A percentile compares a stretch with the other conserved stretches of the same genome.
Evolutionary conservation across 2,329 filamentous ascomycete genomes (phyloP).

Genomic region (Didymella arachidicola): DNA sequence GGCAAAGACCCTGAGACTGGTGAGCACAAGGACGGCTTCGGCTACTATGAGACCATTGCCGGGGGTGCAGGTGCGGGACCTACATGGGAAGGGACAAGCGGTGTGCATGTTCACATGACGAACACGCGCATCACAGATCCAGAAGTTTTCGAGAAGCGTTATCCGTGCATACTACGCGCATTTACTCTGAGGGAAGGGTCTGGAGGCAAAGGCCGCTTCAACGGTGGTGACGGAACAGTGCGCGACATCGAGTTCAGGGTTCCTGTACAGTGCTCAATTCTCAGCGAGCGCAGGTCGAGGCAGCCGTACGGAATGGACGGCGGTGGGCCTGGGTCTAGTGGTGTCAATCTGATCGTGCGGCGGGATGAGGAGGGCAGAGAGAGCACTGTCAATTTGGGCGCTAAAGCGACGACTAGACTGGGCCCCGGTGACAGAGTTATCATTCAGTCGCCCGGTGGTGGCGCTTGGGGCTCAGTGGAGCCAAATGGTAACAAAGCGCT

Average conservation of each 20-base stretch:
- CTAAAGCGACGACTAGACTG: constrained; percentile 10
- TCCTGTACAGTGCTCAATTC: constrained; percentile 7
- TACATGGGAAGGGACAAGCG: constrained; percentile 12
- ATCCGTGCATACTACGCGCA: constrained; percentile 6
- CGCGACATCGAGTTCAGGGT: constrained; percentile 15
- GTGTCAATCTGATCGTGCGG: constrained; percentile 10
- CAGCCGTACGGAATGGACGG: constrained; percentile 12
- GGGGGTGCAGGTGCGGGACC: constrained; percentile 11
- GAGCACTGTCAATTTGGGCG: constrained; percentile 9
- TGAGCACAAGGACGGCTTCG: constrained; percentile 11
- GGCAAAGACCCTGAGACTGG: constrained; percentile 9
- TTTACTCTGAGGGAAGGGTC: constrained; percentile 4
- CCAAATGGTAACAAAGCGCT: neutral
- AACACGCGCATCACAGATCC: constrained; percentile 15
- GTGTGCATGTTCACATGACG: constrained; percentile 16
- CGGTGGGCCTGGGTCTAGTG: constrained; percentile 3
- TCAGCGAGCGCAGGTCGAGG: constrained; percentile 8
- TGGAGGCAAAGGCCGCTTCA: constrained; percentile 3
- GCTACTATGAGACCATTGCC: constrained; percentile 13
- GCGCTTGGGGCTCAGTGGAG: constrained; percentile 7
- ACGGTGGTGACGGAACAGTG: constrained; percentile 10
- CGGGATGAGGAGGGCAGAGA: constrained; percentile 8
- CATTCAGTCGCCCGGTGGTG: constrained; percentile 9
- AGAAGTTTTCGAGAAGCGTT: constrained; percentile 9
- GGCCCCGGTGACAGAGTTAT: constrained; percentile 9